Base-by-base conservation (phyloP, 306 rosid genomes). In the Malus asiatica region DNA sequence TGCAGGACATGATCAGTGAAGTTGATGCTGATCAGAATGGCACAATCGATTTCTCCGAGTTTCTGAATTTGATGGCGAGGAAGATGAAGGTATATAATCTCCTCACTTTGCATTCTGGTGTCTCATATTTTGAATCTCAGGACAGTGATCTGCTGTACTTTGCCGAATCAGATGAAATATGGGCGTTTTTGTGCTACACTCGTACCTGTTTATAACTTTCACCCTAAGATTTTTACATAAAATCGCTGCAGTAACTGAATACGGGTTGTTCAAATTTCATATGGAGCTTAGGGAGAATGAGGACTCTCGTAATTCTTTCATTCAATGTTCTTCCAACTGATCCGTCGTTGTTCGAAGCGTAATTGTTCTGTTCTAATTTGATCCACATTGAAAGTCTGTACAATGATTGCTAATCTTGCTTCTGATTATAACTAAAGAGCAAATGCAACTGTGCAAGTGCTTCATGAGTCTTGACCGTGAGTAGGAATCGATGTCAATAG, bases 21-120 rank as follows among this genome's bases (percentile, higher is more conserved):
- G 83, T 74, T 35, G 83, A 80, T 80, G 79, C 79, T 68, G 79
- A 80, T 12, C 79, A 80, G 68, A 80, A 80, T 48, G 83, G 83
- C 76, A 80, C 83, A 3, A 80, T 80, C 20, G 83, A 80, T 35
- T 80, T 80, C 57, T 74, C 79, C 9, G 83, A 80, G 70, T 80
- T 80, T 62, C 59, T 80, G 79, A 80, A 80, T 60, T 61, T 80
- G 83, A 80, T 80, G 83, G 79, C 83, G 51, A 70, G 79, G 79
- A 74, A 73, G 55, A 74, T 80, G 78, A 74, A 80, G 83, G 83
- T 80, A 74, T 30, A 14, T 58, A 0, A 4, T 4, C 53, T 66
- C 9, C 5, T 7, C 9, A 2, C 18, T 13, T 33, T 57, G 53
- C 3, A 11, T 44, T 44, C 9, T 12, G 48, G 48, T 44, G 48